These are phyloP conservation scores for Pyrenophora seminiperda DNA, from an alignment of 2,329 filamentous ascomycete genomes.

Conservation along the genomic window DNA sequence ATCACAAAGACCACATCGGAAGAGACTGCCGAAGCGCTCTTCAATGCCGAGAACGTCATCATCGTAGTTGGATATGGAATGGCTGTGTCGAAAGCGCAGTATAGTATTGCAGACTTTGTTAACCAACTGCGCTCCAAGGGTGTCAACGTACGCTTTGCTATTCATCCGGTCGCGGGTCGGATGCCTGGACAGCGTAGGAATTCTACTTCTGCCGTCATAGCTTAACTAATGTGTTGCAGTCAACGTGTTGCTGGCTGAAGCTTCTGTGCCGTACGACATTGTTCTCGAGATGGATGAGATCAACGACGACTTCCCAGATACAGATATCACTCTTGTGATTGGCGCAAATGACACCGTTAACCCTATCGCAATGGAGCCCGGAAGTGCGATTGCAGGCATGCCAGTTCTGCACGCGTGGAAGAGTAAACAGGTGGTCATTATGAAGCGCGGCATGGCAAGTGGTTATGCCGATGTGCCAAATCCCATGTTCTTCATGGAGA, in stretches of 20 bases:
- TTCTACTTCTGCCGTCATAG: too few species aligned
- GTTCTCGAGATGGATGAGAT: constrained; percentile 96
- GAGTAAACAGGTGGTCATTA: constrained; percentile 88
- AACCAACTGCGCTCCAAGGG: constrained; percentile 73
- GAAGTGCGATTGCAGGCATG: constrained; percentile 87
- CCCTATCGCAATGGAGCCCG: constrained; percentile 82
- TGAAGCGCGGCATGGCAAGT: constrained; percentile 89
- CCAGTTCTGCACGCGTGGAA: constrained; percentile 92
- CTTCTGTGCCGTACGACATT: constrained; percentile 86
- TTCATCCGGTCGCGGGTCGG: constrained; percentile 85
- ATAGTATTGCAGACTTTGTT: constrained; percentile 84
- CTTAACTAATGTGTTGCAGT: too few species aligned
- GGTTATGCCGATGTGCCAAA: constrained; percentile 92
- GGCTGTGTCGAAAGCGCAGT: constrained; percentile 93
- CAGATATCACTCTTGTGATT: constrained; percentile 85
- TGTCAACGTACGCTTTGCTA: constrained; percentile 83
- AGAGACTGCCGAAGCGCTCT: constrained; percentile 76
- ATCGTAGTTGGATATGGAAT: constrained; percentile 93
- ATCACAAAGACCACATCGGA: constrained; percentile 80
- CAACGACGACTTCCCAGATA: constrained; percentile 87
- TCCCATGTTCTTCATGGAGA: constrained; percentile 91
- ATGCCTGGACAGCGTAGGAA: constrained; percentile 82
- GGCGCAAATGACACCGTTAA: constrained; percentile 94
- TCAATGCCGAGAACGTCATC: constrained; percentile 81
- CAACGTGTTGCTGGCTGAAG: constrained; percentile 87